Evolutionary conservation across 768 basidiomycete genomes (phyloP).

Genomic region (Asterophora lycoperdoides): DNA sequence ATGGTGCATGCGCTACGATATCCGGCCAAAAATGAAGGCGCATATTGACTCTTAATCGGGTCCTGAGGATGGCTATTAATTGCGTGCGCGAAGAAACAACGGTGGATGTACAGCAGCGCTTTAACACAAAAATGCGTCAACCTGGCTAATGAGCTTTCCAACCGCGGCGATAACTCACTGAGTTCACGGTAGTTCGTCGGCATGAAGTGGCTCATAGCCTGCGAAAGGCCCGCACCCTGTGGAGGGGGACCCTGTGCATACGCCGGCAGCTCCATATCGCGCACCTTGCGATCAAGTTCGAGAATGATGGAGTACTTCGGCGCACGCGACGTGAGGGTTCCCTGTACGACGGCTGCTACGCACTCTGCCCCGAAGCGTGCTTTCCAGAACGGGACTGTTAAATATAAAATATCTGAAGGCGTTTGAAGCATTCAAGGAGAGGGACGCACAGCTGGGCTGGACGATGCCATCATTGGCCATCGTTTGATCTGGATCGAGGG

Average conservation of each 20-base stretch:
- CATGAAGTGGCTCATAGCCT: conserved; percentile 75
- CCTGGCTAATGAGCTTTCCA: neutral
- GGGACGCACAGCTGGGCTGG: conserved; percentile 54
- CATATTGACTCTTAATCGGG: conserved; percentile 66
- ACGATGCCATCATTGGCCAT: conserved; percentile 55
- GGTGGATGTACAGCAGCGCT: conserved; percentile 74
- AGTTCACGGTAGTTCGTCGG: conserved; percentile 67
- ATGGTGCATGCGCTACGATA: conserved; percentile 64
- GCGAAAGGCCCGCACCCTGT: conserved; percentile 45
- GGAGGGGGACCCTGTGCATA: conserved; percentile 53
- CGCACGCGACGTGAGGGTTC: conserved; percentile 59
- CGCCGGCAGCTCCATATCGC: conserved; percentile 62
- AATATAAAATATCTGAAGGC: neutral
- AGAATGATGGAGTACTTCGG: conserved; percentile 60
- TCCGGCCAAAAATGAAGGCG: conserved; percentile 63
- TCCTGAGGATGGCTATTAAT: conserved; percentile 58
- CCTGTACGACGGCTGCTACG: conserved; percentile 64
- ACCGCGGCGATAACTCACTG: conserved; percentile 37
- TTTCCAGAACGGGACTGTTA: conserved; percentile 63
- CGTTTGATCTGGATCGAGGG: conserved; percentile 54
- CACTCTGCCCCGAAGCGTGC: conserved; percentile 64
- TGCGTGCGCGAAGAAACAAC: conserved; percentile 74
- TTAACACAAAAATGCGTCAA: neutral
- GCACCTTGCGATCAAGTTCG: conserved; percentile 62
- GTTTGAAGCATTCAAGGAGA: neutral